Percentiles rank a stretch among this genome's conserved stretches.
These are phyloP conservation scores for Gyromitra esculenta DNA, from an alignment of 2,329 filamentous ascomycete species.

Conservation along the genomic window DNA sequence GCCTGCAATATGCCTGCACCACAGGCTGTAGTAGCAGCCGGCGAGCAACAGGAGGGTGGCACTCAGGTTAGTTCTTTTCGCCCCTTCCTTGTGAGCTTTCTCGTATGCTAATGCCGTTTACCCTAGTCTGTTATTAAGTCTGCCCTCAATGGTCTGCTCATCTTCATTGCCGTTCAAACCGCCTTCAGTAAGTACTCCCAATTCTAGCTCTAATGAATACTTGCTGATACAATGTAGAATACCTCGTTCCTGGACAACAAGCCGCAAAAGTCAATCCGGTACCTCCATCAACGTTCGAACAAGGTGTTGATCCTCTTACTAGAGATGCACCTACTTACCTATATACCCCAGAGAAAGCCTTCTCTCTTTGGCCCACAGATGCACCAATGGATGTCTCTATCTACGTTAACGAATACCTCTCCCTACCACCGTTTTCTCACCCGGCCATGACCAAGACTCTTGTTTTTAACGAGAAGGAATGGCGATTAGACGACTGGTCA, in stretches of 20 bases:
- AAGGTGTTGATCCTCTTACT: conserved; percentile 70
- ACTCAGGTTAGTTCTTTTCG: conserved; percentile 14
- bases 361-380: conserved; percentile 87
- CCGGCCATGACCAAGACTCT: conserved; percentile 71
- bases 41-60: conserved; percentile 30
- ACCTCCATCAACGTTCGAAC: conserved; percentile 66
- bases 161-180: conserved; percentile 54
- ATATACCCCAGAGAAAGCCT: conserved; percentile 74
- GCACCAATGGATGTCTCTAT: conserved; percentile 82
- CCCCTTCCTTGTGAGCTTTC: not conserved
- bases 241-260: conserved; percentile 61
- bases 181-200: conserved; percentile 43
- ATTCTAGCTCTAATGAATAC: not conserved
- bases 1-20: conserved; percentile 42
- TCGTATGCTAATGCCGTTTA: conserved; percentile 4
- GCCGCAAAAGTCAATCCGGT: conserved; percentile 68
- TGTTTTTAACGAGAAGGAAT: conserved; percentile 81
- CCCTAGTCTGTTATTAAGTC: conserved; percentile 43
- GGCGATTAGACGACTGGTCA: conserved; percentile 79
- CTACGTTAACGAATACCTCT: conserved; percentile 80
- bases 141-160: conserved; percentile 53
- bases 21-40: conserved; percentile 40
- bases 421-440: conserved; percentile 73
- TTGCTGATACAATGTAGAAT: conserved; percentile 57
- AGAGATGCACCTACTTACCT: conserved; percentile 72